Percentiles rank a stretch among this genome's conserved stretches.
Evolutionary conservation across 2,329 filamentous ascomycete species (phyloP).

Genomic region (Fusarium equiseti): DNA sequence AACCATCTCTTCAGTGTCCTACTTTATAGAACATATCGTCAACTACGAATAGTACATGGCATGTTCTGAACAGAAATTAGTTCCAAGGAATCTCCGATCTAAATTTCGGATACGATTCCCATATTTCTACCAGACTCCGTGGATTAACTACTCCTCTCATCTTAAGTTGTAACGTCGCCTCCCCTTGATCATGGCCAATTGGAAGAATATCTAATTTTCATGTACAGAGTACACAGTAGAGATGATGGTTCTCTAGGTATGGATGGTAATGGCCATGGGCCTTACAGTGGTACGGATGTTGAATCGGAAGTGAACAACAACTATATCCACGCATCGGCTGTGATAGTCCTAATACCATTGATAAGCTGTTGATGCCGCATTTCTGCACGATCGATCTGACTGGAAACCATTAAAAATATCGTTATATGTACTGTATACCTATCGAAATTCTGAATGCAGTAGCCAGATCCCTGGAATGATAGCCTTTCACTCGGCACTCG

Average conservation of each 20-base stretch:
- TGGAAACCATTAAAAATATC: not conserved
- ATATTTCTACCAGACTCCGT: not conserved
- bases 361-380: not conserved
- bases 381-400: not conserved
- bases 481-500: not conserved
- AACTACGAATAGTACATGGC: not conserved
- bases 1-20: not conserved
- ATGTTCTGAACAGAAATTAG: not conserved
- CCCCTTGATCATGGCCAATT: not conserved
- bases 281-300: not conserved
- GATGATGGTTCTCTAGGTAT: not conserved
- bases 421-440: not conserved
- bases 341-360: not conserved
- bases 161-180: not conserved
- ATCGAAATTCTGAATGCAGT: not conserved
- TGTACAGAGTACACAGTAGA: not conserved
- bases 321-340: not conserved
- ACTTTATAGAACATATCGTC: not conserved
- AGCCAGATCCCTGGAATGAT: not conserved
- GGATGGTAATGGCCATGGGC: not conserved
- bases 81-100: conserved; percentile 1
- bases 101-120: not conserved
- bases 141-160: not conserved
- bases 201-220: not conserved
- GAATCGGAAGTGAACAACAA: not conserved